Evolutionary conservation across 306 rosid genomes (phyloP).

Genomic region (Rubus parviflorus): DNA sequence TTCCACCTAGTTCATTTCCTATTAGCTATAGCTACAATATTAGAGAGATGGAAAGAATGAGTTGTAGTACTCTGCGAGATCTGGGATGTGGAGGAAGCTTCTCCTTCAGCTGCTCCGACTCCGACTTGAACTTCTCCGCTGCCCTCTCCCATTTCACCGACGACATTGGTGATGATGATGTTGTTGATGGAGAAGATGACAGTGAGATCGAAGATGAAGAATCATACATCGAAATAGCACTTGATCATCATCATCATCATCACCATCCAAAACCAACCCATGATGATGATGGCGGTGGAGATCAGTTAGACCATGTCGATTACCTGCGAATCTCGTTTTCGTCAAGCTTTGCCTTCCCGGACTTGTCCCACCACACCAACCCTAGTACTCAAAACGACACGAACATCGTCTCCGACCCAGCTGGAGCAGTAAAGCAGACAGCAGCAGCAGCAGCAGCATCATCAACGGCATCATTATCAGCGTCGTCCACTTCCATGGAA

Average conservation of each 20-base stretch:
- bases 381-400: slow-evolving; percentile 5
- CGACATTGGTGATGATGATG: slow-evolving; percentile 23
- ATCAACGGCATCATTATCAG: not conserved
- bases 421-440: not conserved
- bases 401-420: not conserved
- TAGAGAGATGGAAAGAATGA: slow-evolving; percentile 7
- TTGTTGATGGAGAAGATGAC: slow-evolving; percentile 19
- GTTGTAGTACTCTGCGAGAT: not conserved
- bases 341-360: slow-evolving; percentile 30
- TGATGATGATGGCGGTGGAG: not conserved
- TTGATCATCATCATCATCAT: slow-evolving; percentile 22
- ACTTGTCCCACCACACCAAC: slow-evolving; percentile 5
- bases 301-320: not conserved
- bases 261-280: not conserved
- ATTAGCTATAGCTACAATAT: not conserved
- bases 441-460: not conserved
- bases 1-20: not conserved
- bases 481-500: not conserved
- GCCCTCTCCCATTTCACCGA: slow-evolving; percentile 20
- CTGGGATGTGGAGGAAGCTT: slow-evolving; percentile 22
- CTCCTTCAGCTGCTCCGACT: slow-evolving; percentile 28
- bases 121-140: slow-evolving; percentile 23
- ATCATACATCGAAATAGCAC: slow-evolving; percentile 50
- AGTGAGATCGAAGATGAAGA: slow-evolving; percentile 21
- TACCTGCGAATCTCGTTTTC: slow-evolving; percentile 56